Evolutionary conservation across 2,329 filamentous ascomycete species (phyloP), one percentile per base, ranked within the genome.

Genomic region (Aspergillus sp.): DNA sequence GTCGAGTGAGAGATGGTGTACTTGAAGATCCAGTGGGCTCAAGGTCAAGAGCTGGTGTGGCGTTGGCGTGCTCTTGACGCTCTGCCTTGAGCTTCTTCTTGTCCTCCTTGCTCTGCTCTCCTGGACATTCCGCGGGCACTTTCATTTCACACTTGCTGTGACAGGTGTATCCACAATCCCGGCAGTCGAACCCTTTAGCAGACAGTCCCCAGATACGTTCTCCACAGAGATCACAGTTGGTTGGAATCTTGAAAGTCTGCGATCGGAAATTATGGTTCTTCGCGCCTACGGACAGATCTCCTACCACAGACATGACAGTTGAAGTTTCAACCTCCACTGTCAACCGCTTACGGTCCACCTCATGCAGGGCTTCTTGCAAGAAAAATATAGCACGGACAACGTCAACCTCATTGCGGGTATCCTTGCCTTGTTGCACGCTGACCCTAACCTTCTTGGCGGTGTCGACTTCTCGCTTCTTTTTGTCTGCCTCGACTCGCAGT

Each of bases 71-170:
- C 46, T 87, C 85, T 68, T 97, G 91, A 48, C 90, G 81, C 62
- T 90, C 85, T 34, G 79, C 78, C 68, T 97, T 97, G 34, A 95
- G 76, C 59, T 90, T 94, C 75, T 96, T 98, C 72, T 85, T 90
- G 58, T 95, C 90, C 50, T 97, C 93, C 68, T 97, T 98, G 50
- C 77, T 85, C 62, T 93, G 82, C 61, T 97, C 93, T 39, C 93
- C 93, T 0, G 93, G 93, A 61, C 93, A 98, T 62, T 95, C 88
- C 6, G 93, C 87, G 0, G 93, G 90, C 0, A 97, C 93, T 69
- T 97, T 98, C 85, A 98, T 93, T 72, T 98, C 89, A 65, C 93
- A 98, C 71, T 98, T 98, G 74, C 85, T 94, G 69, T 98, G 93
- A 62, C 93, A 98, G 2, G 90, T 96, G 69, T 96, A 98, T 30